Evolutionary conservation across 768 basidiomycete genomes (phyloP).

Genomic region (Mycena floridula): DNA sequence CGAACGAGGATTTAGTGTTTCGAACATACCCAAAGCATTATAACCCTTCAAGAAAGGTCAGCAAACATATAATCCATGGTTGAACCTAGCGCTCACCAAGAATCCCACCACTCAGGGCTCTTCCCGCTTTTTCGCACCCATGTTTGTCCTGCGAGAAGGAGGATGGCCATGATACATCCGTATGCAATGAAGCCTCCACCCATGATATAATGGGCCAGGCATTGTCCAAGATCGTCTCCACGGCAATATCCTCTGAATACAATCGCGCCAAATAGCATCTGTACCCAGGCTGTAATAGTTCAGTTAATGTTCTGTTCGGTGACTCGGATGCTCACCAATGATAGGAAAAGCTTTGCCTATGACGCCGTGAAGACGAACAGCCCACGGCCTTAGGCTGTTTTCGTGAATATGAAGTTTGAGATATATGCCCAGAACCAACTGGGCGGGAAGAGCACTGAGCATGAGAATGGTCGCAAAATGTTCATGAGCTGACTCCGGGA

Average conservation of each 20-base stretch:
- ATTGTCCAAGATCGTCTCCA: conserved; percentile 75
- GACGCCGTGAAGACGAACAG: conserved; percentile 66
- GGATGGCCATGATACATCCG: conserved; percentile 71
- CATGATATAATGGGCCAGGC: conserved; percentile 86
- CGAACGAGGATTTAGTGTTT: not conserved
- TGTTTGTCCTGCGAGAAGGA: conserved; percentile 69
- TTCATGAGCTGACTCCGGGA: conserved; percentile 70
- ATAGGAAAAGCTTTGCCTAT: conserved; percentile 82
- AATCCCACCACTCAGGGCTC: conserved; percentile 86
- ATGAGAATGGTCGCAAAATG: conserved; percentile 56
- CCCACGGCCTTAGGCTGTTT: conserved; percentile 61
- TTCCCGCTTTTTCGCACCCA: conserved; percentile 69
- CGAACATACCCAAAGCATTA: conserved; percentile 43
- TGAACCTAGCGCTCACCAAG: conserved; percentile 41
- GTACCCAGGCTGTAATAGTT: too few species aligned
- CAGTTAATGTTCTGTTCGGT: too few species aligned
- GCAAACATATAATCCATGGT: not conserved
- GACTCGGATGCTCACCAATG: too few species aligned
- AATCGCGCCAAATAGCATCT: conserved; percentile 83
- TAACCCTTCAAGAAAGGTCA: conserved; percentile 25
- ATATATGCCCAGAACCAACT: conserved; percentile 76
- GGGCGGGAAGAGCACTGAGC: conserved; percentile 56
- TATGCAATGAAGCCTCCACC: conserved; percentile 90
- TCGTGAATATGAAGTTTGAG: conserved; percentile 91
- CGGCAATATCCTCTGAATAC: conserved; percentile 74